Conservation (phyloP, 768 basidiomycete genomes). For the Suillus bovinus region DNA sequence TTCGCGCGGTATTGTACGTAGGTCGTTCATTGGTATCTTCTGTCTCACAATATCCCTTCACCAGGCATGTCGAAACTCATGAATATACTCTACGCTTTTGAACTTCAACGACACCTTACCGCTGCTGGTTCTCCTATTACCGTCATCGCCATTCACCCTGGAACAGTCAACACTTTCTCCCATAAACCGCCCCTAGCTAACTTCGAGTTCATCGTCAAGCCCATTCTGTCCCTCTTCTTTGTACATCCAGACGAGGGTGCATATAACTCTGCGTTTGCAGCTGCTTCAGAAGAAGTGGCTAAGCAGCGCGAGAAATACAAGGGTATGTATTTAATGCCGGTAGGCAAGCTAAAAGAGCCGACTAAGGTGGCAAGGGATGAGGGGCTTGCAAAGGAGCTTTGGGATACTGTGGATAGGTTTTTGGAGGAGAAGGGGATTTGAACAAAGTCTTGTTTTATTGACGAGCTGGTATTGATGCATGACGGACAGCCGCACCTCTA, state of each 20-base stretch:
- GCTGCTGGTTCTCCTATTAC: slow-evolving; percentile 29
- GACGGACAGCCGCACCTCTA: background rate
- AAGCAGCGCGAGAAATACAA: slow-evolving; percentile 25
- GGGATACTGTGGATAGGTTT: slow-evolving; percentile 27
- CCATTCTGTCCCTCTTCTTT: slow-evolving; percentile 20
- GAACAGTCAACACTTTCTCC: slow-evolving; percentile 27
- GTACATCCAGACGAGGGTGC: slow-evolving; percentile 24
- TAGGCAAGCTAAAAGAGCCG: slow-evolving; percentile 17
- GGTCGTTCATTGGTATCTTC: background rate
- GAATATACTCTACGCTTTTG: slow-evolving; percentile 47
- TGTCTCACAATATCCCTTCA: background rate
- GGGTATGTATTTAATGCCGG: slow-evolving; percentile 33
- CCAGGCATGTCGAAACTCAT: slow-evolving; percentile 56
- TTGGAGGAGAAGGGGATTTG: slow-evolving; percentile 25
- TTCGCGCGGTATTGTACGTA: slow-evolving; percentile 36
- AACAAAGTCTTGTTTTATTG: background rate
- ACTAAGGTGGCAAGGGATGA: slow-evolving; percentile 19
- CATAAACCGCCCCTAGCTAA: background rate
- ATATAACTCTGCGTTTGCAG: slow-evolving; percentile 30
- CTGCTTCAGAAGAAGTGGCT: slow-evolving; percentile 26
- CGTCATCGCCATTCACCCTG: slow-evolving; percentile 31
- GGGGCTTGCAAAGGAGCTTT: slow-evolving; percentile 29
- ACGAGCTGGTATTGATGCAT: background rate
- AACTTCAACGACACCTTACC: slow-evolving; percentile 50
- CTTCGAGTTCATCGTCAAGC: slow-evolving; percentile 21